phyloP scores from a whole-genome alignment of 176 grass and related monocot species.

The Melocanna baccifera region DNA sequence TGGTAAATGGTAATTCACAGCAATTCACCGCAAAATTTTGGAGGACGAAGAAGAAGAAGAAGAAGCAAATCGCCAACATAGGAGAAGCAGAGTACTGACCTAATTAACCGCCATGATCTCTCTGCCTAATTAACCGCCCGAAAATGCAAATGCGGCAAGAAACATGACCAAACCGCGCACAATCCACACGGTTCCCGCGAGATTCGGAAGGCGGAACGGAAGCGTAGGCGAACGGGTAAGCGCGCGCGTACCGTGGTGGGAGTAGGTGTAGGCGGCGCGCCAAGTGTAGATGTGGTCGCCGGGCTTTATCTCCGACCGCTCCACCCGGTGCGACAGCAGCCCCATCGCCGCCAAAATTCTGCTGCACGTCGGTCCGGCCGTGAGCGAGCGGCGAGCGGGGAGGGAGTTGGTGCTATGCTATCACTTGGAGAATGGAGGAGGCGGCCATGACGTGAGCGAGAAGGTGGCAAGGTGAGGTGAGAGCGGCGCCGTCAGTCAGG shows the following conservation, averaged over 20 bases:
- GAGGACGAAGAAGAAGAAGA: not conserved
- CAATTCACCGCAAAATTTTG: not conserved
- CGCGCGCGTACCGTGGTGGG: constrained; percentile 60
- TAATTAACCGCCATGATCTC: not conserved
- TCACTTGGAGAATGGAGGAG: not conserved
- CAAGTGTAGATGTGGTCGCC: constrained; percentile 93
- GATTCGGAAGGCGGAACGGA: not conserved
- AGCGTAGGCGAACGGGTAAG: not conserved
- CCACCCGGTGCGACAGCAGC: constrained; percentile 47
- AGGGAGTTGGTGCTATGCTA: not conserved
- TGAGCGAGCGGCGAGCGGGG: not conserved
- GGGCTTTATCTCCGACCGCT: constrained; percentile 58
- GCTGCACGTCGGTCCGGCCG: not conserved
- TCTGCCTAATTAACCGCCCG: not conserved
- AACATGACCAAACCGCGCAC: not conserved
- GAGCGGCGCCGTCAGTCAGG: not conserved
- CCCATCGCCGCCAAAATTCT: constrained; percentile 20
- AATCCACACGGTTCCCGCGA: not conserved
- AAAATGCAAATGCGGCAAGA: not conserved
- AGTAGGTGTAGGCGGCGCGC: constrained; percentile 61
- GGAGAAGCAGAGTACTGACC: not conserved
- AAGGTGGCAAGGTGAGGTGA: not conserved
- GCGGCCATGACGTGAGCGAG: not conserved
- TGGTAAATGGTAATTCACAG: not conserved
- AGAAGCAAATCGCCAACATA: not conserved